Percentiles rank a stretch among this genome's conserved stretches.
These are phyloP conservation scores for Aspergillus versicolor DNA, from an alignment of 2,329 filamentous ascomycete species.

Conservation along the genomic window DNA sequence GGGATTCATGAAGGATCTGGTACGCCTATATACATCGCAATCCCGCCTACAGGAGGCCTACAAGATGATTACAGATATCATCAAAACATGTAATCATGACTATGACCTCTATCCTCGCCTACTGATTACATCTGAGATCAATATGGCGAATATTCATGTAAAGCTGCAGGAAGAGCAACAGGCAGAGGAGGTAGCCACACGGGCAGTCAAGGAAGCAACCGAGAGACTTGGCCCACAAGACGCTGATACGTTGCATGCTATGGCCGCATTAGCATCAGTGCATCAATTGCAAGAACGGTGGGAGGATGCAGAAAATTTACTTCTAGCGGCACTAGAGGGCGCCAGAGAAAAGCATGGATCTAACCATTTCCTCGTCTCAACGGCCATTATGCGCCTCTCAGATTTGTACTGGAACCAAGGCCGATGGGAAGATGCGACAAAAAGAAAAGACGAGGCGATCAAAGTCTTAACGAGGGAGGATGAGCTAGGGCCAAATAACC, in stretches of 20 bases:
- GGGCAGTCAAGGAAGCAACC: background rate
- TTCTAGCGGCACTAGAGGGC: background rate
- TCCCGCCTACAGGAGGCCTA: background rate
- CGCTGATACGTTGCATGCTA: background rate
- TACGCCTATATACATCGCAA: background rate
- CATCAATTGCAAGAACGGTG: background rate
- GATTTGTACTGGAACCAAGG: background rate
- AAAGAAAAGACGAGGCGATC: background rate
- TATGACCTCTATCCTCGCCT: background rate
- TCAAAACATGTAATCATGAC: background rate
- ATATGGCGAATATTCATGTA: background rate
- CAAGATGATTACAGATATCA: background rate
- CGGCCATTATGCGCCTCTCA: background rate
- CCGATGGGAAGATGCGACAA: background rate
- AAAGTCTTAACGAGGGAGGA: background rate
- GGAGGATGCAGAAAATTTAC: constrained; percentile 1
- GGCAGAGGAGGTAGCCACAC: background rate
- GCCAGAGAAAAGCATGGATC: background rate
- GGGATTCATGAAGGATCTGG: background rate
- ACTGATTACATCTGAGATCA: background rate
- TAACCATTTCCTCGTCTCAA: no score
- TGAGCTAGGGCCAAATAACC: background rate
- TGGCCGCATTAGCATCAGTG: background rate
- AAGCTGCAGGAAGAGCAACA: background rate
- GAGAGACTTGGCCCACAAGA: background rate